Conservation (phyloP, 2,329 filamentous ascomycete species). For the Davidsoniella neocaledoniae region DNA sequence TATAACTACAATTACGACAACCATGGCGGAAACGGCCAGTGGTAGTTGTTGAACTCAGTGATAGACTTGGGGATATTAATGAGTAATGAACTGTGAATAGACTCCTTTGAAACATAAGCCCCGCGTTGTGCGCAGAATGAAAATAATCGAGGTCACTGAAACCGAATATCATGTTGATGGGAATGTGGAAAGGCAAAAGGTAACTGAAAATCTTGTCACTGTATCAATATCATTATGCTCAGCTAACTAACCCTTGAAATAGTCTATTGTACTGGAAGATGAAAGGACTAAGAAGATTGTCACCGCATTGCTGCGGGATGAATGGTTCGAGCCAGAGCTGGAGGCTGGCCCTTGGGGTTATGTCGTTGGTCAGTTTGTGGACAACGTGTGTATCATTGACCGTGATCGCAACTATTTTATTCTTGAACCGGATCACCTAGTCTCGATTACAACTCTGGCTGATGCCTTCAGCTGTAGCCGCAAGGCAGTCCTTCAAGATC, state of each 20-base stretch:
- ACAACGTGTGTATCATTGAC: conserved; percentile 64
- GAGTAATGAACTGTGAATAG: conserved; percentile 11
- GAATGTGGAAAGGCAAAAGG: conserved; percentile 6
- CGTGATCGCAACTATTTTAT: conserved; percentile 74
- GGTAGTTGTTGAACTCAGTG: not conserved
- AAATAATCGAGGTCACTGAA: conserved; percentile 7
- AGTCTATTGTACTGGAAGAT: conserved; percentile 70
- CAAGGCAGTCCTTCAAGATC: conserved; percentile 82
- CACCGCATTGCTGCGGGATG: conserved; percentile 61
- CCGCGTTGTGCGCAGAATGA: conserved; percentile 11
- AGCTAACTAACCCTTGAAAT: conserved; percentile 13
- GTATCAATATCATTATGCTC: not conserved
- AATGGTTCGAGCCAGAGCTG: conserved; percentile 72
- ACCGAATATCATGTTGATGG: conserved; percentile 1
- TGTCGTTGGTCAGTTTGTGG: conserved; percentile 62
- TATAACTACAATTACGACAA: not conserved
- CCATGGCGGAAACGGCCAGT: not conserved
- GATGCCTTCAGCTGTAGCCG: conserved; percentile 88
- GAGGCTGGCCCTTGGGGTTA: conserved; percentile 65
- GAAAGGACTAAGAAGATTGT: conserved; percentile 51
- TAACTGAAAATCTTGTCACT: conserved; percentile 1
- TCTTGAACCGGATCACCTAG: conserved; percentile 83
- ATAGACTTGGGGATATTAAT: conserved; percentile 9
- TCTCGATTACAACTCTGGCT: conserved; percentile 89
- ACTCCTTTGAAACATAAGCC: conserved; percentile 5